phyloP scores from a whole-genome alignment of 768 basidiomycete genomes.

The Tylopilus plumbeoviolaceoides region DNA sequence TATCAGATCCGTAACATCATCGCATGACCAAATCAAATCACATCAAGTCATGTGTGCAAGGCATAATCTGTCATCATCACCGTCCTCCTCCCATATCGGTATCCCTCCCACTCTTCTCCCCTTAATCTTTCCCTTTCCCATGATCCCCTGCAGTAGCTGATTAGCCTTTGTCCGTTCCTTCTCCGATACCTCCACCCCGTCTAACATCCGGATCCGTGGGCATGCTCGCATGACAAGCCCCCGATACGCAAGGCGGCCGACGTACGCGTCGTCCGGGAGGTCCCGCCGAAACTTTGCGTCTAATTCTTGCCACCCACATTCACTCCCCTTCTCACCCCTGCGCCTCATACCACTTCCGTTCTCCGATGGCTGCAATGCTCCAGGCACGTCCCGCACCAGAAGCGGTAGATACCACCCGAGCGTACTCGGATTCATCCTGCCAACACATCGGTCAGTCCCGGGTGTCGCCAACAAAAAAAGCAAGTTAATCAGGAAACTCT shows the following conservation, averaged over 20 bases:
- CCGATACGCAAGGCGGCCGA: slow-evolving; percentile 84
- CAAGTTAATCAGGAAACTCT: not conserved
- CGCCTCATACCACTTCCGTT: slow-evolving; percentile 17
- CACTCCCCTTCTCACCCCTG: slow-evolving; percentile 31
- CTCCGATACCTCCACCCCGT: slow-evolving; percentile 78
- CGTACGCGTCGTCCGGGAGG: slow-evolving; percentile 84
- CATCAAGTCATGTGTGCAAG: slow-evolving; percentile 27
- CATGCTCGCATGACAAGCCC: slow-evolving; percentile 83
- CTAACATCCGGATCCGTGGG: slow-evolving; percentile 61
- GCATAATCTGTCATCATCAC: slow-evolving; percentile 29
- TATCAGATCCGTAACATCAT: slow-evolving; percentile 12
- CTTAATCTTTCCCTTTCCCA: slow-evolving; percentile 39
- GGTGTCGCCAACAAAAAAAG: slow-evolving; percentile 15
- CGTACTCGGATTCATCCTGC: slow-evolving; percentile 93
- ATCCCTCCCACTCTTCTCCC: slow-evolving; percentile 16
- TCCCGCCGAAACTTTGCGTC: slow-evolving; percentile 86
- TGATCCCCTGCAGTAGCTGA: slow-evolving; percentile 57
- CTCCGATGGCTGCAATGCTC: slow-evolving; percentile 62
- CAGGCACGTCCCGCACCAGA: slow-evolving; percentile 64
- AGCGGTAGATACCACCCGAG: slow-evolving; percentile 94
- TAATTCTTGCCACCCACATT: slow-evolving; percentile 62
- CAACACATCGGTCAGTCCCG: slow-evolving; percentile 24
- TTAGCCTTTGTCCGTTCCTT: slow-evolving; percentile 85
- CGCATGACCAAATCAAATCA: slow-evolving; percentile 10
- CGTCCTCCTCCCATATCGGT: slow-evolving; percentile 10